Evolutionary conservation across 306 rosid species (phyloP).

Genomic region (Cicer yamashitae): DNA sequence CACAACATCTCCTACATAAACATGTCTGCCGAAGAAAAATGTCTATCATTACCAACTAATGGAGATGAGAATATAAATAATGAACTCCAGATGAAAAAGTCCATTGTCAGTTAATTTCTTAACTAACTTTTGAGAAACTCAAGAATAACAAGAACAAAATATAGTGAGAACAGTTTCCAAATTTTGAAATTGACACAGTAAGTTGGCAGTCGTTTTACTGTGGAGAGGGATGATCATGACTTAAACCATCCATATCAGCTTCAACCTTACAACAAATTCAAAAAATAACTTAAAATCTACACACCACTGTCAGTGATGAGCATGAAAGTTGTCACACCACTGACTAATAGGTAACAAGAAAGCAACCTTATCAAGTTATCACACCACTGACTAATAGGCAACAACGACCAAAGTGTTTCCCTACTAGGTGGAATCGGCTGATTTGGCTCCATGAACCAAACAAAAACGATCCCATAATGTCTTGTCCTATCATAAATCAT

Average conservation of each 20-base stretch:
- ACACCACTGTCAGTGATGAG: neutral
- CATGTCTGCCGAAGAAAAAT: constrained; percentile 67
- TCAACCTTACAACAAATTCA: neutral
- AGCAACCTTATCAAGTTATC: neutral
- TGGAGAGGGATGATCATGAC: neutral
- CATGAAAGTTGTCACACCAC: neutral
- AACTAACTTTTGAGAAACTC: constrained; percentile 9
- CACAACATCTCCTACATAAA: constrained; percentile 94
- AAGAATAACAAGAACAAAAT: neutral
- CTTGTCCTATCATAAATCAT: constrained; percentile 3
- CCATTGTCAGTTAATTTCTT: constrained; percentile 17
- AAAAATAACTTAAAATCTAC: neutral
- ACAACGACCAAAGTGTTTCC: neutral
- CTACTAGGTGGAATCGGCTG: neutral
- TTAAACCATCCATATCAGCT: neutral
- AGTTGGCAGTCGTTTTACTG: neutral
- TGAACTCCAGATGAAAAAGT: constrained; percentile 20
- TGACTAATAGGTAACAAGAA: constrained; percentile 5
- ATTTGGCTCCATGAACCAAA: neutral
- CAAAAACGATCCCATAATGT: neutral
- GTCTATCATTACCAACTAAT: constrained; percentile 43
- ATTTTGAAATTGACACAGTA: neutral
- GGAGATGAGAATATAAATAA: constrained; percentile 34
- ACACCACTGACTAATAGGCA: neutral
- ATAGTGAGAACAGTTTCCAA: neutral